Evolutionary conservation across 1,139 yeast species (phyloP).

Genomic region (Kurtzmaniella quercitrusa): DNA sequence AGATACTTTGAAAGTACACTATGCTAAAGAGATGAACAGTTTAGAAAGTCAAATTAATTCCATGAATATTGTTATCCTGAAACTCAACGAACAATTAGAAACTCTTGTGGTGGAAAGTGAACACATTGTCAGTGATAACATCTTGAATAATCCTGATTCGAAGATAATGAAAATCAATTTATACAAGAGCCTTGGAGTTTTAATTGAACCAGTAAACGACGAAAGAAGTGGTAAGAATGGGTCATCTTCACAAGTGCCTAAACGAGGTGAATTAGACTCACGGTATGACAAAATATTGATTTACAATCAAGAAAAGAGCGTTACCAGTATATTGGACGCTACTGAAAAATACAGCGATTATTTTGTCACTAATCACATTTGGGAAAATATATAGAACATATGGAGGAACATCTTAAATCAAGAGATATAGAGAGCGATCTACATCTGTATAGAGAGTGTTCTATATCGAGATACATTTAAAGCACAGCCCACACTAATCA

Average conservation of each 20-base stretch:
- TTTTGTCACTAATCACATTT: slow-evolving; percentile 63
- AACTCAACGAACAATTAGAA: slow-evolving; percentile 29
- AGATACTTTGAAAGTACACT: slow-evolving; percentile 47
- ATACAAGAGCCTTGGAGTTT: slow-evolving; percentile 41
- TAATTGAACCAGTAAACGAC: slow-evolving; percentile 23
- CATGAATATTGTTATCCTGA: slow-evolving; percentile 39
- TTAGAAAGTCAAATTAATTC: slow-evolving; percentile 50
- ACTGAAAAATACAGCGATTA: slow-evolving; percentile 59
- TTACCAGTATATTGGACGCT: slow-evolving; percentile 49
- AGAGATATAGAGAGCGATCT: no score
- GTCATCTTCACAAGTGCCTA: slow-evolving; percentile 6
- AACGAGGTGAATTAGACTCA: slow-evolving; percentile 7
- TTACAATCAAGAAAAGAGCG: slow-evolving; percentile 44
- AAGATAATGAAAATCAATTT: slow-evolving; percentile 39
- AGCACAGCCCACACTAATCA: no score
- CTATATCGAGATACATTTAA: no score
- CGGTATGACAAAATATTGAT: slow-evolving; percentile 40
- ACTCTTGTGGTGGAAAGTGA: slow-evolving; percentile 19
- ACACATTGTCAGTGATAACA: slow-evolving; percentile 20
- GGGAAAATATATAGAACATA: slow-evolving; percentile 45
- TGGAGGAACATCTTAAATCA: no score
- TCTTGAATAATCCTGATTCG: slow-evolving; percentile 26
- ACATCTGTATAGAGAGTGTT: no score
- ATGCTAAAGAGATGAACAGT: slow-evolving; percentile 56
- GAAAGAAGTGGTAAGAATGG: slow-evolving; percentile 5